A percentile compares a stretch with the other conserved stretches of the same genome.
These are phyloP conservation scores for Ramularia endophylla DNA, from an alignment of 2,329 filamentous ascomycete genomes.

Conservation along the genomic window DNA sequence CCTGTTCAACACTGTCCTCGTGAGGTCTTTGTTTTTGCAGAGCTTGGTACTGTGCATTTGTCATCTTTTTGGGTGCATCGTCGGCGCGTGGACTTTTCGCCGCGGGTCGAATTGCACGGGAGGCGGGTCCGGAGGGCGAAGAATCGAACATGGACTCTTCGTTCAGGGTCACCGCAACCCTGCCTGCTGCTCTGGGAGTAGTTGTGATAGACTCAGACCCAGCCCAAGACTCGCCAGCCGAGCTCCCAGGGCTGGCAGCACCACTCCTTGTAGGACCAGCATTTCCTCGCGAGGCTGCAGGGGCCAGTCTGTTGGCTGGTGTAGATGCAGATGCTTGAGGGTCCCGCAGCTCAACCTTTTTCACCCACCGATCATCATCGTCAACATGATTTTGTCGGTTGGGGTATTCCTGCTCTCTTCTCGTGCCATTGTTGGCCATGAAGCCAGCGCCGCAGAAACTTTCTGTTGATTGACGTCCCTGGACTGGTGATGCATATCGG, in stretches of 20 bases:
- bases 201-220: slow-evolving; percentile 21
- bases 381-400: slow-evolving; percentile 23
- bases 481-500: slow-evolving; percentile 23
- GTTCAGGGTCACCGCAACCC: slow-evolving; percentile 8
- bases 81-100: slow-evolving; percentile 6
- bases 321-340: slow-evolving; percentile 10
- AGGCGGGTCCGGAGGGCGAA: slow-evolving; percentile 29
- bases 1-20: slow-evolving; percentile 36
- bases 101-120: slow-evolving; percentile 25
- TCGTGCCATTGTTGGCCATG: slow-evolving; percentile 14
- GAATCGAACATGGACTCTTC: slow-evolving; percentile 27
- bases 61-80: slow-evolving; percentile 67
- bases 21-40: slow-evolving; percentile 68
- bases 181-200: slow-evolving; percentile 20
- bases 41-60: slow-evolving; percentile 74
- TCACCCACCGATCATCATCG: slow-evolving; percentile 24
- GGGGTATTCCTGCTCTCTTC: slow-evolving; percentile 16
- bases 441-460: slow-evolving; percentile 13
- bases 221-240: slow-evolving; percentile 15
- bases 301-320: slow-evolving; percentile 8
- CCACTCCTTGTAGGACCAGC: no score
- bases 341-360: slow-evolving; percentile 20
- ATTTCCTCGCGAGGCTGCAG: slow-evolving; percentile 2
- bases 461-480: slow-evolving; percentile 20
- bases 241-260: slow-evolving; percentile 21